Evolutionary conservation across 1,139 yeast genomes (phyloP), one percentile per base, ranked within the genome.

Genomic region (Zhuliangozyma blackwelliae): DNA sequence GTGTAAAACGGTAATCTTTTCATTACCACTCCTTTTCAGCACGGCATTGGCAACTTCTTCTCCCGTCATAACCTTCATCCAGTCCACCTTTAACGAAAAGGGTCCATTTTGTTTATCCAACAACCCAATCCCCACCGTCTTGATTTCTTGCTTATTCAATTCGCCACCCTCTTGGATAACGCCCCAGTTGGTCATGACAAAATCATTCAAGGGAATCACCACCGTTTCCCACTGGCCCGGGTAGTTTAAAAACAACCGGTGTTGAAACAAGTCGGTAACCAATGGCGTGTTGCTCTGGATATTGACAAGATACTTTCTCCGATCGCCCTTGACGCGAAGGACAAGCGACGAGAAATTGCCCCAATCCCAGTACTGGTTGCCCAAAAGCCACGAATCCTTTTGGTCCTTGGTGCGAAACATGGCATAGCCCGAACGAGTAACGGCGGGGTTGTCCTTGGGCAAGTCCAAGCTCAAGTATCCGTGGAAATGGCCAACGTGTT

Each of bases 161-260:
- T 68, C 75, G 39, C 65, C 59, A 19, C 80, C 80, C 45, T 81
- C 85, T 62, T 83, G 92, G 40, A 87, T 80, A 25, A 76, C 77
- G 8, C 95, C 95, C 75, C 87, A 80, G 53, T 84, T 85, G 25
- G 95, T 87, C 62, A 86, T 69, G 39, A 86, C 90, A 59, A 87
- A 85, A 52, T 83, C 90, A 46, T 79, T 72, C 39, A 87, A 65
- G 34, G 94, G 89, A 28, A 86, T 79, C 28, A 81, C 77, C 27
- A 86, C 88, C 1, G 88, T 82, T 54, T 87, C 95, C 95, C 95
- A 87, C 45, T 78, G 72, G 3, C 90, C 90, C 1, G 90, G 89
- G 28, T 70, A 74, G 47, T 79, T 77, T 43, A 86, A 66, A 50
- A 85, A 87, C 46, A 87, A 67, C 30, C 95, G 64, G 58, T 87